Base-by-base conservation (phyloP, 495 filamentous ascomycete species). In the Poronia punctata region DNA sequence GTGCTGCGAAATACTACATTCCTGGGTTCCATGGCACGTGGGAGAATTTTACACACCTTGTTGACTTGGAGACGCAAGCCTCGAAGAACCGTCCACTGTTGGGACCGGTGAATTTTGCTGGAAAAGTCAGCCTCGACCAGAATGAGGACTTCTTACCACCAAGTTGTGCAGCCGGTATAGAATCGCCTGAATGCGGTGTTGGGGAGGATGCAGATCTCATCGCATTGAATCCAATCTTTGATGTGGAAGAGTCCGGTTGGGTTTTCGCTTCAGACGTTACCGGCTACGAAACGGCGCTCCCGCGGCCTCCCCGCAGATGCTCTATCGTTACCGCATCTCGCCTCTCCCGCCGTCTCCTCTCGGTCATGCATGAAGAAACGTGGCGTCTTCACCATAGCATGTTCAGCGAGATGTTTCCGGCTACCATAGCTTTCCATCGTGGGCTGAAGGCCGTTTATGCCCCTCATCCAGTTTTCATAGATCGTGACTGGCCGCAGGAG, bases 401-500 rank as follows among this genome's bases (percentile, higher is more conserved):
- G 80, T 97, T 94, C 65, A 80, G 80, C 8, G 92, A 98, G 61
- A 96, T 96, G 88, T 95, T 84, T 75, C 84, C 89, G 2, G 76
- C 84, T 17, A 81, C 82, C 5, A 72, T 79, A 31, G 88, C 89
- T 3, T 71, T 98, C 1, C 92, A 97, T 50, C 90, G 93, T 54
- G 92, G 92, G 1, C 73, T 90, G 61, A 98, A 98, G 61, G 92
- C 90, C 20, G 88, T 96, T 22, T 95, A 85, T 58, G 87, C 82
- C 9, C 92, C 92, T 3, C 92, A 98, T 51, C 87, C 90, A 0
- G 77, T 94, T 21, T 93, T 80, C 60, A 69, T 97, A 17, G 92
- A 98, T 59, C 82, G 92, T 10, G 65, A 71, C 28, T 98, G 92
- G 92, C 59, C 62, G 6, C 50, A 64, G 2, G 60, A 67, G 11